phyloP scores from a whole-genome alignment of 2,329 filamentous ascomycete species.

The Aureobasidium sp. region DNA sequence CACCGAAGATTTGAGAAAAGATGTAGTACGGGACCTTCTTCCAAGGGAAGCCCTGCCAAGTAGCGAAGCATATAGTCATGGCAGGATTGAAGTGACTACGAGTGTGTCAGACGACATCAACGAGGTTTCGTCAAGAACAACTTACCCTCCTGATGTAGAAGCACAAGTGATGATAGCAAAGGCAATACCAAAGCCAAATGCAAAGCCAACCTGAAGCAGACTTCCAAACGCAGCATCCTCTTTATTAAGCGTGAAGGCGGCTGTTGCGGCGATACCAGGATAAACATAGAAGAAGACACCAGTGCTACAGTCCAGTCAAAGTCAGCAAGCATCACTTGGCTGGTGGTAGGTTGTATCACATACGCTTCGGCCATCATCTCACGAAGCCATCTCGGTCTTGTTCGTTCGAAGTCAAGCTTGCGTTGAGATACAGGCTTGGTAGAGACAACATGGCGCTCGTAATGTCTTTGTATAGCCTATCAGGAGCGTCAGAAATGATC shows the following conservation, averaged over 20 bases:
- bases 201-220: slow-evolving; percentile 50
- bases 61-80: slow-evolving; percentile 35
- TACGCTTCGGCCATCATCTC: slow-evolving; percentile 50
- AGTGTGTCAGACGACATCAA: background rate
- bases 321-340: background rate
- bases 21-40: slow-evolving; percentile 53
- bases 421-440: slow-evolving; percentile 47
- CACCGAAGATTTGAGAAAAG: slow-evolving; percentile 49
- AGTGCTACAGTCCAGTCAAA: background rate
- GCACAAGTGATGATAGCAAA: slow-evolving; percentile 54
- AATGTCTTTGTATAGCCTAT: slow-evolving; percentile 43
- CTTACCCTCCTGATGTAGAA: slow-evolving; percentile 41
- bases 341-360: background rate
- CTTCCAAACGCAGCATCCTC: slow-evolving; percentile 41
- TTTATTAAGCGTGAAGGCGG: slow-evolving; percentile 44
- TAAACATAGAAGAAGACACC: slow-evolving; percentile 24
- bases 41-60: slow-evolving; percentile 51
- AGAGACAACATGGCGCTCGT: slow-evolving; percentile 44
- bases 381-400: slow-evolving; percentile 47
- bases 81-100: slow-evolving; percentile 28
- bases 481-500: background rate
- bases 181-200: slow-evolving; percentile 51
- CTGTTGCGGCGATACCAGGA: slow-evolving; percentile 48
- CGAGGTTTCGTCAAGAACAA: slow-evolving; percentile 17
- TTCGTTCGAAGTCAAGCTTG: slow-evolving; percentile 49